Base-by-base conservation (phyloP, 1,284 basidiomycete species). In the Ceratobasidium sp. region DNA sequence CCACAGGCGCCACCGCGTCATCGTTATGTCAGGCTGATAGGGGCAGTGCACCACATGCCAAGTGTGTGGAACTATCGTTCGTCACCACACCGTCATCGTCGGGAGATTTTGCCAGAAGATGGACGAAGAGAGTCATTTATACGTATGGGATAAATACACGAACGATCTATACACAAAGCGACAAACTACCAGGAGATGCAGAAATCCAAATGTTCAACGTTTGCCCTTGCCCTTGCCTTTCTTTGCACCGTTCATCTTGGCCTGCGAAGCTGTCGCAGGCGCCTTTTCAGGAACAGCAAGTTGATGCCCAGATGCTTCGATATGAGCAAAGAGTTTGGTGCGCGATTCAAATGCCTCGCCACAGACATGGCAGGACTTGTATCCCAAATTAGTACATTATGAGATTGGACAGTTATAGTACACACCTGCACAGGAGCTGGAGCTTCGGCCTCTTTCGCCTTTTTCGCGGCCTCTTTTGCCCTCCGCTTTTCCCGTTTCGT, bases 301-400 rank as follows among this genome's bases (percentile, higher is more conserved):
- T 0, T 92, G 92, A 78, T 96, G 94, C 0, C 89, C 91, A 5
- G 85, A 85, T 49, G 86, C 84, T 40, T 82, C 85, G 74, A 95
- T 86, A 77, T 93, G 93, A 38, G 78, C 79, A 75, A 96, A 96
- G 12, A 96, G 79, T 75, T 90, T 92, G 1, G 91, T 92, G 71
- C 87, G 87, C 75, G 87, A 93, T 0, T 83, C 77, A 75, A 96
- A 96, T 0, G 75, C 67, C 52, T 82, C 77, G 17, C 80, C 77
- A 78, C 94, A 96, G 27, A 89, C 85, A 76, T 94, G 91, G 79
- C 94, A 96, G 40, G 73, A 75, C 82, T 86, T 73, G 56, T 3
- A 17, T 35, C n/a, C 17, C n/a, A 47, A 29, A 50, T 56, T 25
- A 64, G 20, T 42, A 27, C 13, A 45, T 47, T 40, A 32, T 27